Percentiles rank a stretch among this genome's conserved stretches.
phyloP scores from a whole-genome alignment of 2,329 filamentous ascomycete genomes.

The Colletotrichum sp. region DNA sequence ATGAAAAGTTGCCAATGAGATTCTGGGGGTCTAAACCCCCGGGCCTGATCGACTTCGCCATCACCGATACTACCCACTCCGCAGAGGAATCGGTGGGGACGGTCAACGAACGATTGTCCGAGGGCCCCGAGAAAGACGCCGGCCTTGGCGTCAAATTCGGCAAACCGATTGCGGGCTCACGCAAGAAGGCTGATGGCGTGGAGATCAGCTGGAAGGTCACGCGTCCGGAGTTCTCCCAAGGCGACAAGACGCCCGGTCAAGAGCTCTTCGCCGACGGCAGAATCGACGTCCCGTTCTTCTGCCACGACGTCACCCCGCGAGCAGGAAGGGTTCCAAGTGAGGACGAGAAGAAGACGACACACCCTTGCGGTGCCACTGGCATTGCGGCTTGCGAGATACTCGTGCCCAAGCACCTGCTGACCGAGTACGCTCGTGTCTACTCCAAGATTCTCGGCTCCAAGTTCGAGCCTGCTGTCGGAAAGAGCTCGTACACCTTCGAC shows the following conservation, averaged over 20 bases:
- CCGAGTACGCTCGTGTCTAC: background rate
- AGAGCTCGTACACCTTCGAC: background rate
- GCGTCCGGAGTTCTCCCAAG: background rate
- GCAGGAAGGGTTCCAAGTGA: background rate
- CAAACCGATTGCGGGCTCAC: background rate
- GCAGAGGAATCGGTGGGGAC: background rate
- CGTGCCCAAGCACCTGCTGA: background rate
- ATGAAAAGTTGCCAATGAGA: background rate
- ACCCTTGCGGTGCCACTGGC: background rate
- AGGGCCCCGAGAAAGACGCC: background rate
- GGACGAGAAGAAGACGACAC: background rate
- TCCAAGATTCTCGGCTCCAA: background rate
- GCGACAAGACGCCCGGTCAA: background rate
- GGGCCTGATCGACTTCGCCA: background rate
- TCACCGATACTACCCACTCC: background rate
- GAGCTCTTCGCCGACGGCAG: background rate
- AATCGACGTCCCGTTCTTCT: background rate
- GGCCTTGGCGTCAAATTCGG: background rate
- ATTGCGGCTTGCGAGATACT: background rate
- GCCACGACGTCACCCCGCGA: background rate
- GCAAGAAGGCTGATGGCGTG: background rate
- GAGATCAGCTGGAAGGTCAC: background rate
- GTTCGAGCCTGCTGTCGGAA: background rate
- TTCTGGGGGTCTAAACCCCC: background rate
- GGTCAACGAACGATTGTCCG: background rate